Evolutionary conservation across 1,284 basidiomycete species (phyloP), one percentile per base, ranked within the genome.

Genomic region (Apiotrichum montevideense): DNA sequence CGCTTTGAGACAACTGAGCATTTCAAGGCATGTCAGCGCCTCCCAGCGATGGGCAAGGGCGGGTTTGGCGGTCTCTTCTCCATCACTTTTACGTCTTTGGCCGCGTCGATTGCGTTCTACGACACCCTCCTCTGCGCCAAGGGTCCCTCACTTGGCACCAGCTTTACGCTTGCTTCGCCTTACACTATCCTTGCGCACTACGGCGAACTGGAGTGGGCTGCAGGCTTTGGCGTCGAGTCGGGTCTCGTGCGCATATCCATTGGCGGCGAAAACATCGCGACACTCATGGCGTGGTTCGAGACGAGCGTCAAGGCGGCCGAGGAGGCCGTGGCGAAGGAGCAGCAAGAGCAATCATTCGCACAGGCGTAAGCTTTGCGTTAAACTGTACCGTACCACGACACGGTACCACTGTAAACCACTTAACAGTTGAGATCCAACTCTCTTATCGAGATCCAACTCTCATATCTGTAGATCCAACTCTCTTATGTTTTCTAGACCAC

Each of bases 101-200:
- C 75, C 0, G 89, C 89, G 0, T 86, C 88, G 1, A 74, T 79
- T 43, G 88, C 86, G 6, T 99, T 98, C 78, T 98, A 90, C 72
- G 90, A 99, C 72, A 78, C 83, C 0, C 78, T 99, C 29, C 78
- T 81, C 6, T 93, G 87, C 73, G 84, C 84, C 62, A 98, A 98
- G 74, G 96, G 95, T 1, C 96, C 95, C 0, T 89, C 87, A 68
- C 81, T 98, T 21, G 95, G 95, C 1, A 98, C 94, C 39, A 97
- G 93, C 79, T 96, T 98, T 75, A 98, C 95, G 1, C 82, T 96
- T 13, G 91, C 90, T 33, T 90, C 86, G 66, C 95, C 95, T 29
- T 98, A 93, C 73, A 88, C 91, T 3, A 86, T 98, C 60, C 80
- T 99, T 29, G 96, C 91, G 32, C 96, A 98, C 73, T 98, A 87